A percentile compares a stretch with the other conserved stretches of the same genome.
Evolutionary conservation across 345 rosid species (phyloP).

Genomic region (Rhodamnia rubescens): DNA sequence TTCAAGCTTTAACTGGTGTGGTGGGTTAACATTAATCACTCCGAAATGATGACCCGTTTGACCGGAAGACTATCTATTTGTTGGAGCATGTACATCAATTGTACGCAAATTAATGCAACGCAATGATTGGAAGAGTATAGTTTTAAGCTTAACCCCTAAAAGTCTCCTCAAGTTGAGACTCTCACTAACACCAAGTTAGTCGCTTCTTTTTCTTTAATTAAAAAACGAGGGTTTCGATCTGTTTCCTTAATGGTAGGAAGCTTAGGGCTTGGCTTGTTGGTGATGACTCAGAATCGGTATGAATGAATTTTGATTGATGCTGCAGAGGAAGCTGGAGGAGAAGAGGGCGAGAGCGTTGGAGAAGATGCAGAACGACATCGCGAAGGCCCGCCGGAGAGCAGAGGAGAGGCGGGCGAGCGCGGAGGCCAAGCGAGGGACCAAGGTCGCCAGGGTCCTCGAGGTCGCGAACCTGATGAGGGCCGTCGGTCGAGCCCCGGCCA

Average conservation of each 20-base stretch:
- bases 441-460: conserved; percentile 65
- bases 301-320: neutral
- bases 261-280: neutral
- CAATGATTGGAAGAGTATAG: neutral
- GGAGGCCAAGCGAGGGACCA: conserved; percentile 72
- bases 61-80: neutral
- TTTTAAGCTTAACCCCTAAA: neutral
- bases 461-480: conserved; percentile 85
- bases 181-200: neutral
- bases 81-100: neutral
- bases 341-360: conserved; percentile 71
- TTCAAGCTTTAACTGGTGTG: neutral
- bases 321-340: conserved; percentile 91
- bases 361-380: conserved; percentile 84
- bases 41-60: neutral
- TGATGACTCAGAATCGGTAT: neutral
- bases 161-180: neutral
- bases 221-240: no score
- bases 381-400: conserved; percentile 75
- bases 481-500: conserved; percentile 79
- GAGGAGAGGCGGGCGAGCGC: conserved; percentile 91
- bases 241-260: neutral
- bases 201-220: no score
- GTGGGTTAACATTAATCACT: neutral
- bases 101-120: neutral